Percentiles rank a stretch among this genome's conserved stretches.
phyloP scores from a whole-genome alignment of 1,284 basidiomycete species.

The Apiotrichum porosum region DNA sequence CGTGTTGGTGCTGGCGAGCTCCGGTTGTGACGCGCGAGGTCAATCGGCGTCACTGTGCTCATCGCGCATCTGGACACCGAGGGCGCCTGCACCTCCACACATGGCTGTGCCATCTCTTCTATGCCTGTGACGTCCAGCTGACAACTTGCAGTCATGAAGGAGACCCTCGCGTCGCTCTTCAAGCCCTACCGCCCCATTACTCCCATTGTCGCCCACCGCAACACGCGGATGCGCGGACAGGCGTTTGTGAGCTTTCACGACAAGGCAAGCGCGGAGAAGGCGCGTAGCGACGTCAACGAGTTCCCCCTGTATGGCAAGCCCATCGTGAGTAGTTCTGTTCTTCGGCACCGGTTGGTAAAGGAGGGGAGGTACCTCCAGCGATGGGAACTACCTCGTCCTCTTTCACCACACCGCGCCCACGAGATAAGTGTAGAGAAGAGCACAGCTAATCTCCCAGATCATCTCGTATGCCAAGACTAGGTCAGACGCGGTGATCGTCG shows the following conservation, averaged over 20 bases:
- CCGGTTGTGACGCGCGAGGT: neutral
- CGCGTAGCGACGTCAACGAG: constrained; percentile 83
- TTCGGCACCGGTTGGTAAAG: neutral
- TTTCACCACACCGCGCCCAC: no score
- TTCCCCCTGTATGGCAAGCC: constrained; percentile 96
- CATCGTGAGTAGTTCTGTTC: constrained; percentile 62
- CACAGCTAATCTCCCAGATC: constrained; percentile 39
- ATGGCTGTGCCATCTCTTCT: neutral
- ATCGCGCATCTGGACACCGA: no score
- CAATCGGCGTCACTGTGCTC: neutral
- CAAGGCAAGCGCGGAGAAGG: constrained; percentile 74
- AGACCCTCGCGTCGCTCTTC: constrained; percentile 82
- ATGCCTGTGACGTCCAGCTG: neutral
- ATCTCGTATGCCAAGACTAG: constrained; percentile 83
- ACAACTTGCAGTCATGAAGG: constrained; percentile 65
- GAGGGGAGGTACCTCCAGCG: neutral
- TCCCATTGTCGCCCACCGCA: constrained; percentile 86
- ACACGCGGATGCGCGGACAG: constrained; percentile 95
- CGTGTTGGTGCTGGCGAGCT: neutral
- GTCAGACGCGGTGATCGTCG: constrained; percentile 83
- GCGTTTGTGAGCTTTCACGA: constrained; percentile 91
- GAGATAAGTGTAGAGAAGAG: no score
- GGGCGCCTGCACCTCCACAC: neutral
- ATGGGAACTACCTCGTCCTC: no score
- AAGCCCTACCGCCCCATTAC: constrained; percentile 87